Evolutionary conservation across 108 stramenopile species (phyloP).

Genomic region (Aureococcus anophagefferens): DNA sequence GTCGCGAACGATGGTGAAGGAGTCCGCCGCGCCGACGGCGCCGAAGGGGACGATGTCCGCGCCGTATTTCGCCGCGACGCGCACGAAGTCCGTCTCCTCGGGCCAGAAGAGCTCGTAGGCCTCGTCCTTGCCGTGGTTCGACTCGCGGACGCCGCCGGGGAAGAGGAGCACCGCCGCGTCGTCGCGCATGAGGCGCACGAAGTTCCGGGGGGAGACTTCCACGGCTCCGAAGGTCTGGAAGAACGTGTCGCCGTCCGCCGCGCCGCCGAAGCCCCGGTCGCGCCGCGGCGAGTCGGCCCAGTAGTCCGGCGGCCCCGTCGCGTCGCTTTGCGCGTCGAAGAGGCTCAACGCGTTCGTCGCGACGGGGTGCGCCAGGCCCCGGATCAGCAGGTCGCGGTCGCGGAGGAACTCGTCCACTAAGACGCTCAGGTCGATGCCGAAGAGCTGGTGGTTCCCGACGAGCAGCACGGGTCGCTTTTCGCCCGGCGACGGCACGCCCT

Average conservation of each 20-base stretch:
- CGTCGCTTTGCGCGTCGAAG: background rate
- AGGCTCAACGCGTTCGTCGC: conserved; percentile 2
- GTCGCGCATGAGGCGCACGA: conserved; percentile 69
- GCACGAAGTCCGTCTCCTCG: conserved; percentile 76
- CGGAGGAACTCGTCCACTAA: conserved; percentile 57
- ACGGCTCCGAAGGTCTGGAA: conserved; percentile 80
- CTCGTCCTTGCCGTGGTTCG: conserved; percentile 61
- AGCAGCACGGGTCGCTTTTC: conserved; percentile 52
- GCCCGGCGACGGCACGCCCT: conserved; percentile 16
- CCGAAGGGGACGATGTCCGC: conserved; percentile 80
- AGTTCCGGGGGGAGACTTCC: conserved; percentile 75
- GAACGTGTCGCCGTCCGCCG: background rate
- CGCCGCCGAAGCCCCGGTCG: background rate
- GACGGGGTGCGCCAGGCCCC: conserved; percentile 74
- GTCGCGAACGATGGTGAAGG: conserved; percentile 53
- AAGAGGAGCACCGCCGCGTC: conserved; percentile 71
- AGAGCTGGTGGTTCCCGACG: conserved; percentile 79
- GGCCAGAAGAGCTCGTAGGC: conserved; percentile 85
- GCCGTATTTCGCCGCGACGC: conserved; percentile 76
- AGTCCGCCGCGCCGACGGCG: conserved; percentile 79
- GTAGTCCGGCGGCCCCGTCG: background rate
- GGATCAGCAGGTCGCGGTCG: conserved; percentile 39
- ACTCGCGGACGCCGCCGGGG: conserved; percentile 82
- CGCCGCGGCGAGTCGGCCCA: background rate
- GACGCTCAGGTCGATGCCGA: conserved; percentile 57